A percentile compares a stretch with the other conserved stretches of the same genome.
Conservation (phyloP, 75 land plant species). For the Sequoia sempervirens region DNA sequence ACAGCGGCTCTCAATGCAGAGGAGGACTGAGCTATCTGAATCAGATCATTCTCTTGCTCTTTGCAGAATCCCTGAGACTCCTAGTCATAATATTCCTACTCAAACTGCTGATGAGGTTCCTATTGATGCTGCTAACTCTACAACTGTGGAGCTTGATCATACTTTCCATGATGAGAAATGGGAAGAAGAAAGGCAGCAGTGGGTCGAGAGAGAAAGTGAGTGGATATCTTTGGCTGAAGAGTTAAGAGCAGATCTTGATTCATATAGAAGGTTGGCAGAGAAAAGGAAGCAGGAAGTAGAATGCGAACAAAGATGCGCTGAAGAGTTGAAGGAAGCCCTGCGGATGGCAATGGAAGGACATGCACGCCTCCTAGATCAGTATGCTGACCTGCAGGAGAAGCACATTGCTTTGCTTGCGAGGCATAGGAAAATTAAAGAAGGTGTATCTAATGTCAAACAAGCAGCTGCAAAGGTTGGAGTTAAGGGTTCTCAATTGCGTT, state of each 20-base stretch:
- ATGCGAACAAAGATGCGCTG: constrained; percentile 61
- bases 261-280: constrained; percentile 38
- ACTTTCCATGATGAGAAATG: constrained; percentile 27
- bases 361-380: constrained; percentile 86
- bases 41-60: constrained; percentile 31
- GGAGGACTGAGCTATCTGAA: constrained; percentile 33
- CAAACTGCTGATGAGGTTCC: background rate
- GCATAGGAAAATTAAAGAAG: constrained; percentile 79
- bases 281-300: constrained; percentile 57
- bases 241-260: constrained; percentile 59
- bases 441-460: constrained; percentile 65
- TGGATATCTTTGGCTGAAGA: constrained; percentile 81
- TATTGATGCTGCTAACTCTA: background rate
- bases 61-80: constrained; percentile 21
- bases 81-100: background rate
- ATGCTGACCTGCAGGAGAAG: constrained; percentile 88
- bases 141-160: constrained; percentile 11
- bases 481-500: constrained; percentile 55
- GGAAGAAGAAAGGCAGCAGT: constrained; percentile 48
- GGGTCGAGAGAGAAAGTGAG: constrained; percentile 68
- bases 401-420: constrained; percentile 71
- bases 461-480: constrained; percentile 77
- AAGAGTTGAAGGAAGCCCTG: constrained; percentile 85
- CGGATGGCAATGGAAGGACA: constrained; percentile 86
- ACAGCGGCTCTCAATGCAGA: constrained; percentile 18